Evolutionary conservation across 345 rosid species (phyloP).

Genomic region (Citrus maxima): DNA sequence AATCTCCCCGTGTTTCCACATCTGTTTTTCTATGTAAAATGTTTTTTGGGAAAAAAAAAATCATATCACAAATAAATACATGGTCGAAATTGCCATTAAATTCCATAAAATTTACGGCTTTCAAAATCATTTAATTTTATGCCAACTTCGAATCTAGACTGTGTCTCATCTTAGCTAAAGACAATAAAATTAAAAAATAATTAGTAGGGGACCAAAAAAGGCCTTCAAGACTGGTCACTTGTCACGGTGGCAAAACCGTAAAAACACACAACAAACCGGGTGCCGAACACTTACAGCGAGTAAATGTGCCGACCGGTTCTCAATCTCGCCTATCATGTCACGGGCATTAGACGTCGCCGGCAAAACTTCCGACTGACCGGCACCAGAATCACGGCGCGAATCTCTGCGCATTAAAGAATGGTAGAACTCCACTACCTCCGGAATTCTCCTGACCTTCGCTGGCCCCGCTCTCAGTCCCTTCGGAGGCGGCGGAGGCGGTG

Average conservation of each 20-base stretch:
- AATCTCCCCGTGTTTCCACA: constrained; percentile 92
- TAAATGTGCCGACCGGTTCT: constrained; percentile 88
- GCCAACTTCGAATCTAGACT: constrained; percentile 22
- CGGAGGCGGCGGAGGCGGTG: constrained; percentile 78
- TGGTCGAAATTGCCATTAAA: not conserved
- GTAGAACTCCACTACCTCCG: constrained; percentile 97
- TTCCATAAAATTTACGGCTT: not conserved
- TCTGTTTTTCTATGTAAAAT: constrained; percentile 79
- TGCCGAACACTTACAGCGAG: constrained; percentile 64
- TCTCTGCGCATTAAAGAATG: constrained; percentile 94
- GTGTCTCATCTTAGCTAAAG: constrained; percentile 35
- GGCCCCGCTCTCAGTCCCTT: constrained; percentile 37
- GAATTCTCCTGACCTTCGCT: constrained; percentile 80
- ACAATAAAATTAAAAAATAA: constrained; percentile 20
- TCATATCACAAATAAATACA: not conserved
- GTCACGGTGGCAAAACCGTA: constrained; percentile 40
- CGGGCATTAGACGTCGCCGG: constrained; percentile 61
- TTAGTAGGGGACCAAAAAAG: constrained; percentile 23
- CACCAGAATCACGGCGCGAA: constrained; percentile 65
- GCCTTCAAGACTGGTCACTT: constrained; percentile 21
- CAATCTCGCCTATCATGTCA: constrained; percentile 99
- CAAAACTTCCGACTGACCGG: constrained; percentile 35
- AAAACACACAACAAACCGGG: constrained; percentile 16
- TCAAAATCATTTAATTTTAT: not conserved
- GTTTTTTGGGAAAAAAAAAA: not conserved